A percentile compares a stretch with the other conserved stretches of the same genome.
phyloP scores from a whole-genome alignment of 768 basidiomycete species.

The Boletus reticulatus region DNA sequence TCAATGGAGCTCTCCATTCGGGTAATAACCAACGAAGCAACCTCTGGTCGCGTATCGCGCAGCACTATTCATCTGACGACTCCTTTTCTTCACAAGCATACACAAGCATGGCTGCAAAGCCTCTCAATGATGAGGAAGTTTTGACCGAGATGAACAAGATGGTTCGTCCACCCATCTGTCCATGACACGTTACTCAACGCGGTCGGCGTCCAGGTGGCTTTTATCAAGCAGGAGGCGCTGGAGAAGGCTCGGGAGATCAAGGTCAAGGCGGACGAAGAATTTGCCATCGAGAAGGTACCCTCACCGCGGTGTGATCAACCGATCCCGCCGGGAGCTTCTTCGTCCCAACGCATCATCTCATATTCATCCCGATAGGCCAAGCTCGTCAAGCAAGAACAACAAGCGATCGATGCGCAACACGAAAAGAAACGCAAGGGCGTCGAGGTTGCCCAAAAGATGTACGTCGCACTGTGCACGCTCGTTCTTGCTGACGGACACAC shows the following conservation, averaged over 20 bases:
- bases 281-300: slow-evolving; percentile 92
- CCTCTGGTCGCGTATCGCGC: not conserved
- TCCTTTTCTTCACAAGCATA: not conserved
- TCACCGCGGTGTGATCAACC: not conserved
- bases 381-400: slow-evolving; percentile 94
- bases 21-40: not conserved
- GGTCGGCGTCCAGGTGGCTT: slow-evolving; percentile 65
- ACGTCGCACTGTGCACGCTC: slow-evolving; percentile 24
- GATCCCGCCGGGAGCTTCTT: not conserved
- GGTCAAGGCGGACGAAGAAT: slow-evolving; percentile 98
- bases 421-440: slow-evolving; percentile 96
- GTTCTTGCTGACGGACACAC: not conserved
- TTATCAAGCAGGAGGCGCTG: slow-evolving; percentile 97
- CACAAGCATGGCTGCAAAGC: slow-evolving; percentile 62
- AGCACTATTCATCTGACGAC: not conserved
- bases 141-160: slow-evolving; percentile 98
- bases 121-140: slow-evolving; percentile 94
- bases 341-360: too few relatives aligned
- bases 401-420: slow-evolving; percentile 89
- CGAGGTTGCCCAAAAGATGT: slow-evolving; percentile 97
- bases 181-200: slow-evolving; percentile 1
- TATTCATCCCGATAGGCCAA: slow-evolving; percentile 61
- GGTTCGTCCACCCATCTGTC: slow-evolving; percentile 47
- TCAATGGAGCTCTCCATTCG: not conserved
- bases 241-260: slow-evolving; percentile 97